These are phyloP conservation scores for Aspergillus aculeatinus DNA, from an alignment of 2,329 filamentous ascomycete species.

Conservation along the genomic window DNA sequence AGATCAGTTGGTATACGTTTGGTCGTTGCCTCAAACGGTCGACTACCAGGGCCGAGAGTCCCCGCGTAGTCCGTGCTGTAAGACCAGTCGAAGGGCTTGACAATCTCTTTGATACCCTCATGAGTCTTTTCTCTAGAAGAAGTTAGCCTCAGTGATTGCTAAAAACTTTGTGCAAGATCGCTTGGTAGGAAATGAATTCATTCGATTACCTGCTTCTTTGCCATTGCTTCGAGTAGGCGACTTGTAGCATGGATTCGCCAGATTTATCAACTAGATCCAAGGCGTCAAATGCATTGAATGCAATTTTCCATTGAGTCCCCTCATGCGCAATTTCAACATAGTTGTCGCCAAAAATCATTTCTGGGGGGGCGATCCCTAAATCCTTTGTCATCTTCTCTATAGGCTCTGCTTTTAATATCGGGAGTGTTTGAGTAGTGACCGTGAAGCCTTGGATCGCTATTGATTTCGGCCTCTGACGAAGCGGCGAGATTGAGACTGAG, in stretches of 20 bases:
- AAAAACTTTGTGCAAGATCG: neutral
- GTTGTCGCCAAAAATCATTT: constrained; percentile 99
- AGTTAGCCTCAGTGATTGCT: neutral
- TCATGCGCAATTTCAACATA: constrained; percentile 71
- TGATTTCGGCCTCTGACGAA: constrained; percentile 48
- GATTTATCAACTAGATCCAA: constrained; percentile 94
- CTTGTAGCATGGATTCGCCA: constrained; percentile 83
- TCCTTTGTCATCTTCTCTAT: constrained; percentile 81
- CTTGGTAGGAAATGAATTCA: constrained; percentile 17
- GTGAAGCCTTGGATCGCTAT: constrained; percentile 68
- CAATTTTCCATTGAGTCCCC: constrained; percentile 72
- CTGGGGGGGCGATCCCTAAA: constrained; percentile 83
- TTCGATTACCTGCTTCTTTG: constrained; percentile 59
- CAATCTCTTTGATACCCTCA: constrained; percentile 84
- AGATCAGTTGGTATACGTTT: constrained; percentile 77
- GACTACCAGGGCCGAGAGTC: constrained; percentile 51
- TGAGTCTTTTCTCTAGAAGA: constrained; percentile 69
- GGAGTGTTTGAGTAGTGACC: constrained; percentile 82
- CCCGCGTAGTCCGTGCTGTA: constrained; percentile 89
- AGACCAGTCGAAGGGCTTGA: constrained; percentile 97
- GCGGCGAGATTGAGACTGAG: constrained; percentile 57
- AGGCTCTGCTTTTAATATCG: constrained; percentile 86
- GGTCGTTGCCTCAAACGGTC: constrained; percentile 46
- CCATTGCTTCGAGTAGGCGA: constrained; percentile 91
- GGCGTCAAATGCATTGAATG: constrained; percentile 83